Evolutionary conservation across 2,329 filamentous ascomycete genomes (phyloP).

Genomic region (Hypoxylon sp.): DNA sequence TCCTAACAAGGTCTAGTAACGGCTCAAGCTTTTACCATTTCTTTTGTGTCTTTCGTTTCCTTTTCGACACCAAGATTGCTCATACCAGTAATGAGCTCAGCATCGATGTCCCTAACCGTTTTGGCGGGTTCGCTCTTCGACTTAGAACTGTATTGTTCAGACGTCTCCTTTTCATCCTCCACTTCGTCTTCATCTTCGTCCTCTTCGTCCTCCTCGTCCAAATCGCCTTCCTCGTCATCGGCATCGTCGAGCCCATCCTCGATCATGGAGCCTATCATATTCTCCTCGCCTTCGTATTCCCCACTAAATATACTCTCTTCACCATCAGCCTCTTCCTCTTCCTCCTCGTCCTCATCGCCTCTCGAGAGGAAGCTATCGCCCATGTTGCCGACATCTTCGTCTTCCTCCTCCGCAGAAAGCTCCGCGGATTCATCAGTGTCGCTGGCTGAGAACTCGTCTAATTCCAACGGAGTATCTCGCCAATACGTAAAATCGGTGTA

Average conservation of each 20-base stretch:
- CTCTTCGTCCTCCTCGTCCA: constrained; percentile 54
- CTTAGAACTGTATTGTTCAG: constrained; percentile 28
- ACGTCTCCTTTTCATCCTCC: constrained; percentile 56
- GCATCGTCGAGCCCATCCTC: constrained; percentile 58
- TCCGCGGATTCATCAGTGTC: constrained; percentile 63
- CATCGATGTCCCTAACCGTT: constrained; percentile 63
- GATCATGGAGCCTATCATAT: constrained; percentile 59
- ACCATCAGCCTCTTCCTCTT: constrained; percentile 54
- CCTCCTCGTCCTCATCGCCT: constrained; percentile 54
- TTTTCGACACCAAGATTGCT: constrained; percentile 66
- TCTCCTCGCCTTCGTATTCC: constrained; percentile 62
- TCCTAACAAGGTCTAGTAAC: not conserved
- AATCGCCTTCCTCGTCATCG: constrained; percentile 55
- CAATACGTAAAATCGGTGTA: constrained; percentile 99
- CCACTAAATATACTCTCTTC: constrained; percentile 58
- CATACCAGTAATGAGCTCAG: constrained; percentile 73
- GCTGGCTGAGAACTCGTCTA: constrained; percentile 90
- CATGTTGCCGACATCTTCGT: constrained; percentile 62
- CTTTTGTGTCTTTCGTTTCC: constrained; percentile 52
- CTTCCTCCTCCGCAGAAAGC: constrained; percentile 58
- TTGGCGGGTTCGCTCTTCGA: constrained; percentile 39
- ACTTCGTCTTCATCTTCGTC: constrained; percentile 44
- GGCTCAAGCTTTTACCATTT: constrained; percentile 17
- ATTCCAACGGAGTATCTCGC: constrained; percentile 85
- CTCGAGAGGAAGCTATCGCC: constrained; percentile 62